A percentile compares a stretch with the other conserved stretches of the same genome.
Evolutionary conservation across 2,329 filamentous ascomycete genomes (phyloP).

Genomic region (Aspergillus fijiensis): DNA sequence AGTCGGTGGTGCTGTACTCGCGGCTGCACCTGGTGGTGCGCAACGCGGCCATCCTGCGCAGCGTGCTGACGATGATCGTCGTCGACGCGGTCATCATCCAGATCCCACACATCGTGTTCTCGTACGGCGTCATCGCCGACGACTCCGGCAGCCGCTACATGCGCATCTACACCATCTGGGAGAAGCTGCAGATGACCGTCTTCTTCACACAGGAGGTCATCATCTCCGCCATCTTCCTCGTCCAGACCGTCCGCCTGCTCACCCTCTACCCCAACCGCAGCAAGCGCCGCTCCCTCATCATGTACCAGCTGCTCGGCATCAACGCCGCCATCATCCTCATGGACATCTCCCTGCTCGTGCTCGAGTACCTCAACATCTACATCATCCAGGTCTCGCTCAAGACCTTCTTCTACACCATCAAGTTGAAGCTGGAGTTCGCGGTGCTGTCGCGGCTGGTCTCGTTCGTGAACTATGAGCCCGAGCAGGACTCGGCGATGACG

Average conservation of each 20-base stretch:
- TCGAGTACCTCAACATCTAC: slow-evolving; percentile 44
- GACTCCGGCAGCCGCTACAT: slow-evolving; percentile 15
- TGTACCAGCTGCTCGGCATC: slow-evolving; percentile 49
- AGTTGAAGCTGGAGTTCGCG: slow-evolving; percentile 50
- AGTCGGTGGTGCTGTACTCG: slow-evolving; percentile 62
- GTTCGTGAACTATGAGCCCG: slow-evolving; percentile 4
- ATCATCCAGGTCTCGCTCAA: slow-evolving; percentile 47
- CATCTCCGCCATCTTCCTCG: slow-evolving; percentile 52
- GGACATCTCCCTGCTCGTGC: slow-evolving; percentile 42
- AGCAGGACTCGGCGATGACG: not conserved
- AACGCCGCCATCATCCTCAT: slow-evolving; percentile 48
- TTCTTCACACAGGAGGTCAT: slow-evolving; percentile 45
- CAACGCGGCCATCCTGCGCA: slow-evolving; percentile 46
- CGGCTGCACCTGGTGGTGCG: slow-evolving; percentile 59
- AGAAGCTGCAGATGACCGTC: slow-evolving; percentile 41
- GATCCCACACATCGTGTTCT: slow-evolving; percentile 53
- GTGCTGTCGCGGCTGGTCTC: slow-evolving; percentile 5
- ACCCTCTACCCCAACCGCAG: slow-evolving; percentile 31
- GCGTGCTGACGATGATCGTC: slow-evolving; percentile 58
- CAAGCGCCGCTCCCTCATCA: slow-evolving; percentile 38
- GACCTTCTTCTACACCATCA: slow-evolving; percentile 48
- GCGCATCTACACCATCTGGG: slow-evolving; percentile 42
- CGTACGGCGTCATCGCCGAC: slow-evolving; percentile 42
- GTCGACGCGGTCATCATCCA: slow-evolving; percentile 54
- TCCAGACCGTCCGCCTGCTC: slow-evolving; percentile 49